Evolutionary conservation across 495 filamentous ascomycete species (phyloP).

Genomic region (Echria macrotheca): DNA sequence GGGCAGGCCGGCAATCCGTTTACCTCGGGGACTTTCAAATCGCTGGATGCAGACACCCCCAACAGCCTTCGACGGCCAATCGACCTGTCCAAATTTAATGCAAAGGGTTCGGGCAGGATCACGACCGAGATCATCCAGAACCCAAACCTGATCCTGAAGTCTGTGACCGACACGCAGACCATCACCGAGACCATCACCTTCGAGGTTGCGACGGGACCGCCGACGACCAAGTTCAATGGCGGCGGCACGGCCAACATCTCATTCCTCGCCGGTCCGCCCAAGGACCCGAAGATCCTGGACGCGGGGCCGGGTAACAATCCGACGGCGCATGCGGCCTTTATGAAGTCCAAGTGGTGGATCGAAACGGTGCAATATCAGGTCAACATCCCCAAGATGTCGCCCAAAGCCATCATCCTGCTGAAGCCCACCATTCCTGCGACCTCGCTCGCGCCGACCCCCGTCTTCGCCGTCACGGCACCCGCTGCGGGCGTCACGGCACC

Average conservation of each 20-base stretch:
- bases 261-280: not conserved
- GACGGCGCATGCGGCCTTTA: not conserved
- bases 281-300: not conserved
- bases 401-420: not conserved
- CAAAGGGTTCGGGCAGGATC: not conserved
- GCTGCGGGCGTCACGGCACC: not conserved
- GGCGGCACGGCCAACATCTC: constrained; percentile 1
- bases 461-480: not conserved
- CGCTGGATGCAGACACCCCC: too few species aligned
- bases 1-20: too few species aligned
- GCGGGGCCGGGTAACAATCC: not conserved
- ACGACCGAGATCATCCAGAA: constrained; percentile 1
- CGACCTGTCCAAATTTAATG: not conserved
- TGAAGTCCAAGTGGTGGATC: not conserved
- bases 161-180: not conserved
- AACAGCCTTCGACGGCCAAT: too few species aligned
- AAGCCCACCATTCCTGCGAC: not conserved
- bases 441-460: not conserved
- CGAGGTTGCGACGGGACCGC: not conserved
- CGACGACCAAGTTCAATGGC: not conserved
- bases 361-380: constrained; percentile 1
- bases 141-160: not conserved
- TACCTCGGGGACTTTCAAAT: too few species aligned
- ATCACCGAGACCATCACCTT: constrained; percentile 1
- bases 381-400: not conserved